These are phyloP conservation scores for Lophiotrema nucula DNA, from an alignment of 495 filamentous ascomycete species.

Conservation along the genomic window DNA sequence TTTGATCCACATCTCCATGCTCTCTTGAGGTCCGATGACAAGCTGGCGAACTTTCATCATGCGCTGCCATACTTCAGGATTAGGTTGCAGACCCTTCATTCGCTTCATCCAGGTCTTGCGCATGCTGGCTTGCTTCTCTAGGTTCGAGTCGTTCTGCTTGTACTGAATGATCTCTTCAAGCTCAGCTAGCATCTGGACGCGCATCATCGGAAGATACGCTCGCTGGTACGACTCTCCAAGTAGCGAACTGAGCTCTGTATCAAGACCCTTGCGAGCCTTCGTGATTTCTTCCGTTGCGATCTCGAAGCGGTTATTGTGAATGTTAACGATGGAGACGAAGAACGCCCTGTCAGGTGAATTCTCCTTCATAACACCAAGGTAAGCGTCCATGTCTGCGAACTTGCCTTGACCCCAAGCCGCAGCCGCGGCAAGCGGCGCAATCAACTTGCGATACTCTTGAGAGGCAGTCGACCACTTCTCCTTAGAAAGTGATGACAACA, in stretches of 20 bases:
- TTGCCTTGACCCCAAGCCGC: conserved; percentile 97
- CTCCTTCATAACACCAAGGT: conserved; percentile 89
- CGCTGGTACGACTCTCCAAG: conserved; percentile 95
- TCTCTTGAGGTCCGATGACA: conserved; percentile 85
- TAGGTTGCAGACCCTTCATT: conserved; percentile 90
- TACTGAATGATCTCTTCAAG: conserved; percentile 97
- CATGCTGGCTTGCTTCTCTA: conserved; percentile 84
- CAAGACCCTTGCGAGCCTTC: conserved; percentile 86
- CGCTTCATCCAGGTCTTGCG: conserved; percentile 92
- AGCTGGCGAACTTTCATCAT: conserved; percentile 94
- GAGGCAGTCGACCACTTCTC: conserved; percentile 89
- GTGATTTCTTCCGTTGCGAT: conserved; percentile 82
- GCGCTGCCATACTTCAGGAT: conserved; percentile 96
- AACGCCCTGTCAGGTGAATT: conserved; percentile 91
- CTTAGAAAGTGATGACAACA: conserved; percentile 79
- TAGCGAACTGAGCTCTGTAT: conserved; percentile 90
- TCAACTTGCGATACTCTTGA: conserved; percentile 76
- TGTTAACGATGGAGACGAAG: conserved; percentile 90
- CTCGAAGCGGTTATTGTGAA: conserved; percentile 92
- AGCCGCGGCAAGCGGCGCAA: conserved; percentile 89
- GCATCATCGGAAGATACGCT: conserved; percentile 91
- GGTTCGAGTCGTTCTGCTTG: conserved; percentile 78
- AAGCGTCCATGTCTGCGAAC: conserved; percentile 97
- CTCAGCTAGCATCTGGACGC: conserved; percentile 98
- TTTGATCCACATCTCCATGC: conserved; percentile 98